These are phyloP conservation scores for Trichoderma koningiopsis DNA, from an alignment of 2,329 filamentous ascomycete species.

Conservation along the genomic window DNA sequence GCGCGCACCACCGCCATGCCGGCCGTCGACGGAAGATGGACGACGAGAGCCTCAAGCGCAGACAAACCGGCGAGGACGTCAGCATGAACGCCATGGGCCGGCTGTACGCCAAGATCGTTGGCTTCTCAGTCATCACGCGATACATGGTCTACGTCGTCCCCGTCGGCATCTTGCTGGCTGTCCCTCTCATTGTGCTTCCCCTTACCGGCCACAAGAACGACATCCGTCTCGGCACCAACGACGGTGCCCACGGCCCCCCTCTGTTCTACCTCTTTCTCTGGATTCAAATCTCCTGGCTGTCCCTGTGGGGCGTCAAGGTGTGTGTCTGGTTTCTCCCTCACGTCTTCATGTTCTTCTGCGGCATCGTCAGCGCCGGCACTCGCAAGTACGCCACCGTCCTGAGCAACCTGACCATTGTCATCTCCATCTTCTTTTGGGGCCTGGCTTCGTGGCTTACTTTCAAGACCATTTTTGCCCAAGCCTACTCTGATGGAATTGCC, in stretches of 20 bases:
- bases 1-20: constrained; percentile 39
- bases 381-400: constrained; percentile 71
- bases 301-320: constrained; percentile 68
- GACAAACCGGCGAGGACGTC: constrained; percentile 54
- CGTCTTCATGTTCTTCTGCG: constrained; percentile 68
- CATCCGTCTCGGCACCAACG: constrained; percentile 40
- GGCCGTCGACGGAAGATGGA: constrained; percentile 56
- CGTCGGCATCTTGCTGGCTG: constrained; percentile 60
- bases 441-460: constrained; percentile 65
- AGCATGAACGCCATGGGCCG: constrained; percentile 66
- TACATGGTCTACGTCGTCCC: constrained; percentile 71
- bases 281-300: constrained; percentile 69
- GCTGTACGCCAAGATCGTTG: constrained; percentile 65
- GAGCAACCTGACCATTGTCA: constrained; percentile 63
- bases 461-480: constrained; percentile 52
- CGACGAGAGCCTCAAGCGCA: constrained; percentile 43
- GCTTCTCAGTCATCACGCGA: constrained; percentile 64
- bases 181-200: constrained; percentile 61
- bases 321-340: constrained; percentile 61
- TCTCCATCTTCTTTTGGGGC: constrained; percentile 71
- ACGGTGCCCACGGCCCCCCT: constrained; percentile 52
- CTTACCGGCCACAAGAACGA: constrained; percentile 45
- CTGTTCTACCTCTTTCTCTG: constrained; percentile 67
- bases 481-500: constrained; percentile 39
- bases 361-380: constrained; percentile 69